Conservation (phyloP, 2,329 filamentous ascomycete species). For the Botrytis porri region DNA sequence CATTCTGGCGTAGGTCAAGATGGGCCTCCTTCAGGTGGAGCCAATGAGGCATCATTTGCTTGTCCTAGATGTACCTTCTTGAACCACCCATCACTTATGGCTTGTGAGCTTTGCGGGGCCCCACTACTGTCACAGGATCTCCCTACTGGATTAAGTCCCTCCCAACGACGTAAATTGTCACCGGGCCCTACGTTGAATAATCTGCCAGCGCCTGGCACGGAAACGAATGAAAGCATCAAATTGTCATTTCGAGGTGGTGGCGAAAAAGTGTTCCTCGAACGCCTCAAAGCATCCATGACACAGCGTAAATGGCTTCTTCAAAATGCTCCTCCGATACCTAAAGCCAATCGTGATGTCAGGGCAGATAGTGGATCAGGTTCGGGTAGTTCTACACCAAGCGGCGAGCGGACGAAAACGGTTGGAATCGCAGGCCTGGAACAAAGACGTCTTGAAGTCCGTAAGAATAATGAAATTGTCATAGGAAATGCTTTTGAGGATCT, state of each 20-base stretch:
- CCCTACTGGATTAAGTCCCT: constrained; percentile 42
- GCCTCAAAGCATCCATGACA: constrained; percentile 80
- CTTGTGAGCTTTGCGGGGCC: constrained; percentile 89
- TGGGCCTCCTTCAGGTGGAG: constrained; percentile 18
- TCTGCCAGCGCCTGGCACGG: constrained; percentile 41
- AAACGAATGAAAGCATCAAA: constrained; percentile 75
- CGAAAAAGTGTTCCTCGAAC: constrained; percentile 85
- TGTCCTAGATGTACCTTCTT: constrained; percentile 92
- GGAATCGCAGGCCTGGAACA: constrained; percentile 93
- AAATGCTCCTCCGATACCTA: constrained; percentile 82
- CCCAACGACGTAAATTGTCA: constrained; percentile 62
- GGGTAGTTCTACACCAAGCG: constrained; percentile 36
- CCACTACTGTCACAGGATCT: constrained; percentile 59
- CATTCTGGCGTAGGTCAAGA: constrained; percentile 4
- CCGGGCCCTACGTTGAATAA: constrained; percentile 65
- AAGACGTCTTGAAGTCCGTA: constrained; percentile 76
- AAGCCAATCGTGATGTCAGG: constrained; percentile 44
- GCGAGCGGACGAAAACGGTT: constrained; percentile 57
- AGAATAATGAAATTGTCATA: constrained; percentile 91
- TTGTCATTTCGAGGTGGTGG: constrained; percentile 88
- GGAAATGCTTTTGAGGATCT: constrained; percentile 94
- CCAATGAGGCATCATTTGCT: constrained; percentile 48
- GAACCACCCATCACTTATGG: constrained; percentile 81
- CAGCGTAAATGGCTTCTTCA: constrained; percentile 96
- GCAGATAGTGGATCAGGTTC: constrained; percentile 39